Base-by-base conservation (phyloP, 257 asterid species). In the Phtheirospermum japonicum region DNA sequence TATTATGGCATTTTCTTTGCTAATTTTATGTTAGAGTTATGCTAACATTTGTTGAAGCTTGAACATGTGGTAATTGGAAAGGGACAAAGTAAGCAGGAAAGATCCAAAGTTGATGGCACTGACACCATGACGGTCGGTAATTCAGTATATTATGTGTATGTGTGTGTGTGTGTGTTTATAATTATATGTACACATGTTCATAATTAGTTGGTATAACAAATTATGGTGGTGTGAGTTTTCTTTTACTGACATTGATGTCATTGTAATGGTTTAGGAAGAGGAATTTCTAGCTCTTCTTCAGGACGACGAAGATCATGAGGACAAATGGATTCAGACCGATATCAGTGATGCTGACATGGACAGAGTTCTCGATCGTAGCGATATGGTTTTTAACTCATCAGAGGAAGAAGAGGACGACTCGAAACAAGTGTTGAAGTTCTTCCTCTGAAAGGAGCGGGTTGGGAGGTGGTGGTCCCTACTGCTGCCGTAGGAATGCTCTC, bases 371-470 rank as follows among this genome's bases (percentile, higher is more conserved):
- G 92, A 93, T 72, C 96, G 96, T 6, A 82, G 92, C 57, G 99
- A 93, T 71, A 82, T 93, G 49, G 50, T 82, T 40, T 49, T 18
- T 18, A 64, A 52, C 58, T 50, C 63, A 49, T 56, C 73, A 3
- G n/a, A n/a, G n/a, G 61, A 40, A 9, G 79, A 71, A 48, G 73
- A 49, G 0, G 71, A 50, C 8, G 69, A 42, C 19, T 4, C 67
- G 1, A 61, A 63, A 57, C 46, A 18, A 19, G 39, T 16, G 69
- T 42, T 26, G 70, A 50, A 7, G 57, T 48, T 52, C 28, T 80
- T 71, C 94, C 97, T 61, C 83, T 79, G 9, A 81, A 82, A 74
- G 99, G 99, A 32, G 95, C 99, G n/a, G 99, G 97, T n/a, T 93
- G 99, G 99, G 99, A 93, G 82, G 97, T 93, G 39, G 92, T 93